Base-by-base conservation (phyloP, 331 rosid genomes). In the Pyrus hybrid region DNA sequence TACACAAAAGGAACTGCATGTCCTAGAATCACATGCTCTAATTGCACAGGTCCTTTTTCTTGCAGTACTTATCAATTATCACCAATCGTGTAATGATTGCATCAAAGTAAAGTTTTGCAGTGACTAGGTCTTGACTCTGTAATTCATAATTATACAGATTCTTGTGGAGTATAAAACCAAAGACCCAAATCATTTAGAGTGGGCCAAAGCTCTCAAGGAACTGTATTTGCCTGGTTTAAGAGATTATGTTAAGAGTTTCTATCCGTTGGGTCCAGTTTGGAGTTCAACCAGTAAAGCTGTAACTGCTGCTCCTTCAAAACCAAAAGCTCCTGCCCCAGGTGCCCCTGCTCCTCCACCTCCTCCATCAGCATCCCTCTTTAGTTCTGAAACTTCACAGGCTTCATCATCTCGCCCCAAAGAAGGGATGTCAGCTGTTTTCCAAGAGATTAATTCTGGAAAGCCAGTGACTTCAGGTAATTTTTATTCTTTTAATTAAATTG, bases 141-240 rank as follows among this genome's bases (percentile, higher is more conserved):
- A 64, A 45, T 70, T 74, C 76, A 61, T 70, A 76, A 77, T 79
- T 71, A 51, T 65, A 70, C 85, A 94, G 98, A 89, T 94, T 79
- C 97, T 94, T 68, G 95, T 94, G 13, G 93, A 87, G 82, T 91
- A 90, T 81, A 85, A 84, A 88, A 90, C 79, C 86, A 91, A 94
- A 84, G 98, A 94, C 80, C 88, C 92, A 68, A 86, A 87, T 86
- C 98, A 94, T 79, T 91, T 91, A 58, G 97, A 94, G 87, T 94
- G 97, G 97, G 96, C 86, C 77, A 94, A 90, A 90, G 95, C 98
- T 75, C 77, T 94, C 53, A 94, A 94, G 86, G 98, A 94, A 76
- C 86, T 94, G 74, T 94, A 94, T 83, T 63, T 94, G 9, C 96
- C 98, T 78, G 98, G 98, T 75, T 80, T 94, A 87, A 88, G 93